A percentile compares a stretch with the other conserved stretches of the same genome.
phyloP scores from a whole-genome alignment of 257 asterid genomes.

The Asclepias syriaca region DNA sequence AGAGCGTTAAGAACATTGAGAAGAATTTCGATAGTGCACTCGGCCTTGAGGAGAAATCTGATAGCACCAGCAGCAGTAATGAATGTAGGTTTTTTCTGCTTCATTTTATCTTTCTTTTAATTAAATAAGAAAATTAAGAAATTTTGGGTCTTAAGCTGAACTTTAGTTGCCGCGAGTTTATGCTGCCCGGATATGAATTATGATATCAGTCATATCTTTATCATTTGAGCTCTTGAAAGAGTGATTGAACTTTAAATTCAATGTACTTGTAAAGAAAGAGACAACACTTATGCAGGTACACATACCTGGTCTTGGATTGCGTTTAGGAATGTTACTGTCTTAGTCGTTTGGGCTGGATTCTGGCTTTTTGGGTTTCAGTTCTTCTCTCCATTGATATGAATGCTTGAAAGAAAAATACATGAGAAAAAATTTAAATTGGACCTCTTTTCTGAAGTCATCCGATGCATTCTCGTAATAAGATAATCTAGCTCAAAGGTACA shows the following conservation, averaged over 20 bases:
- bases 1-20: constrained; percentile 93
- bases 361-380: neutral
- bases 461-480: neutral
- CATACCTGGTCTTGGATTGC: neutral
- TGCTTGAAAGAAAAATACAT: neutral
- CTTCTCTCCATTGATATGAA: neutral
- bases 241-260: neutral
- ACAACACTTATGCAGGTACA: neutral
- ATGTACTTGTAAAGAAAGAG: neutral
- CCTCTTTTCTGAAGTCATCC: neutral
- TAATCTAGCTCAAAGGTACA: neutral
- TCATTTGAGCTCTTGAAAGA: neutral
- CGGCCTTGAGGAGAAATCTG: constrained; percentile 84
- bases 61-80: constrained; percentile 27
- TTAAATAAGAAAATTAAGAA: neutral
- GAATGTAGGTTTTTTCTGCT: constrained; percentile 51
- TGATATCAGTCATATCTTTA: neutral
- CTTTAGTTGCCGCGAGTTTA: neutral
- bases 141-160: neutral
- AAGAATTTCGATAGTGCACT: constrained; percentile 96
- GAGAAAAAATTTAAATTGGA: neutral
- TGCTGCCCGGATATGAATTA: neutral
- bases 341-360: neutral
- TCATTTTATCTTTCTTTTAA: neutral
- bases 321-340: neutral